Conservation (phyloP, 2,329 filamentous ascomycete genomes). For the Nigrospora osmanthi region DNA sequence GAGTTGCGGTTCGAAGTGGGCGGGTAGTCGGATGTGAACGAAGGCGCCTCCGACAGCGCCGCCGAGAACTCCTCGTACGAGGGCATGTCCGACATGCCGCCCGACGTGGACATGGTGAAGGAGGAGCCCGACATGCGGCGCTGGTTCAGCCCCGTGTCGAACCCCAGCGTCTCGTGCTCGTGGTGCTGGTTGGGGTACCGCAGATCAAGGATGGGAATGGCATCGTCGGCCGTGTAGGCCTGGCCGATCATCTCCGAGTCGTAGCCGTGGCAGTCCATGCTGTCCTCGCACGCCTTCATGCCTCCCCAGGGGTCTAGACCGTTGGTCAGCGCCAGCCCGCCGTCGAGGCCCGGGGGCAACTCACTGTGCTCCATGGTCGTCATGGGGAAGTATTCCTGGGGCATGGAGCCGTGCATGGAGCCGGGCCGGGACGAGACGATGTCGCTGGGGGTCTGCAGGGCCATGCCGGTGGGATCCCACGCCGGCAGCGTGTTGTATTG, state of each 20-base stretch:
- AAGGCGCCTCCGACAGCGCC: slow-evolving; percentile 57
- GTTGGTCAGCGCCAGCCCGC: slow-evolving; percentile 12
- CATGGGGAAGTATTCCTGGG: slow-evolving; percentile 48
- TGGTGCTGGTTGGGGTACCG: slow-evolving; percentile 38
- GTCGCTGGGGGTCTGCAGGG: slow-evolving; percentile 43
- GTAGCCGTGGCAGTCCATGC: slow-evolving; percentile 44
- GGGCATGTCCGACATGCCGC: slow-evolving; percentile 58
- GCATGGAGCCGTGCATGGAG: slow-evolving; percentile 30
- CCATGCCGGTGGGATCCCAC: slow-evolving; percentile 46
- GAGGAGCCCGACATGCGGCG: slow-evolving; percentile 66
- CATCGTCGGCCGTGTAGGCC: slow-evolving; percentile 55
- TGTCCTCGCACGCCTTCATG: slow-evolving; percentile 50
- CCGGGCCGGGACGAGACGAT: slow-evolving; percentile 42
- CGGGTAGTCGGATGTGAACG: slow-evolving; percentile 60
- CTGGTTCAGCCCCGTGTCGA: slow-evolving; percentile 45
- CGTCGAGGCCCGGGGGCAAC: slow-evolving; percentile 14
- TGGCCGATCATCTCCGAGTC: slow-evolving; percentile 57
- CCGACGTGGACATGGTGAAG: slow-evolving; percentile 62
- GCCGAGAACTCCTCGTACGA: slow-evolving; percentile 66
- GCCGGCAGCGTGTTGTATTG: slow-evolving; percentile 39
- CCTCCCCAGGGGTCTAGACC: slow-evolving; percentile 35
- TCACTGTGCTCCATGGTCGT: slow-evolving; percentile 42
- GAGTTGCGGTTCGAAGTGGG: slow-evolving; percentile 60
- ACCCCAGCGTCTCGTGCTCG: slow-evolving; percentile 42
- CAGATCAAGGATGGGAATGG: slow-evolving; percentile 54